Evolutionary conservation across 768 basidiomycete species (phyloP).

Genomic region (Leccinum subgranulosum): DNA sequence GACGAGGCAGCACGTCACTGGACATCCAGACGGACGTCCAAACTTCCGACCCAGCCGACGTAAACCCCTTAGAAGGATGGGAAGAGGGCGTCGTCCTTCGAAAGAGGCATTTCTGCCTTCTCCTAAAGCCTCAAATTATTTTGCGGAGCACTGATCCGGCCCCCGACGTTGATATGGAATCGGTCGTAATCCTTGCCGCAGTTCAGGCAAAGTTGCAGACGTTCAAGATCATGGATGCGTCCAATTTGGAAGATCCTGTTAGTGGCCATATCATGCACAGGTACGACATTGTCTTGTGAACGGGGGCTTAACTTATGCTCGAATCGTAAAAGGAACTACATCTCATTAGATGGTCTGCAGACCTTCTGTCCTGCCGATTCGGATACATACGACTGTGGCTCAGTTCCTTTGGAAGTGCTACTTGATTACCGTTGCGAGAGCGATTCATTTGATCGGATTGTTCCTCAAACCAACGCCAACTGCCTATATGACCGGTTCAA

Average conservation of each 20-base stretch:
- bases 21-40: conserved; percentile 34
- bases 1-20: conserved; percentile 42
- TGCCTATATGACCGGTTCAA: conserved; percentile 96
- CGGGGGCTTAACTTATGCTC: background rate
- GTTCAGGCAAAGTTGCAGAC: conserved; percentile 76
- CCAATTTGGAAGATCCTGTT: conserved; percentile 76
- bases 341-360: conserved; percentile 77
- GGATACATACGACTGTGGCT: conserved; percentile 43
- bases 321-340: conserved; percentile 59
- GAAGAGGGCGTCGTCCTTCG: conserved; percentile 63
- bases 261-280: conserved; percentile 84
- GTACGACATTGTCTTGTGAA: conserved; percentile 35
- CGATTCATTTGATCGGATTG: conserved; percentile 80
- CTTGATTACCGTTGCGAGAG: conserved; percentile 84
- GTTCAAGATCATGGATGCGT: conserved; percentile 77
- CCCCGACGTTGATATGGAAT: conserved; percentile 35
- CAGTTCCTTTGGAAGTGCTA: conserved; percentile 86
- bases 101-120: conserved; percentile 78
- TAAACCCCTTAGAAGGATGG: conserved; percentile 71
- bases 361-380: conserved; percentile 70
- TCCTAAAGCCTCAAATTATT: conserved; percentile 89
- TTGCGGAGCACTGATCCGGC: conserved; percentile 55
- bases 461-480: conserved; percentile 82
- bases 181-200: conserved; percentile 72
- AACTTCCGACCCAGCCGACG: conserved; percentile 32